phyloP scores from a whole-genome alignment of 495 filamentous ascomycete genomes.

The Talaromyces ruber region DNA sequence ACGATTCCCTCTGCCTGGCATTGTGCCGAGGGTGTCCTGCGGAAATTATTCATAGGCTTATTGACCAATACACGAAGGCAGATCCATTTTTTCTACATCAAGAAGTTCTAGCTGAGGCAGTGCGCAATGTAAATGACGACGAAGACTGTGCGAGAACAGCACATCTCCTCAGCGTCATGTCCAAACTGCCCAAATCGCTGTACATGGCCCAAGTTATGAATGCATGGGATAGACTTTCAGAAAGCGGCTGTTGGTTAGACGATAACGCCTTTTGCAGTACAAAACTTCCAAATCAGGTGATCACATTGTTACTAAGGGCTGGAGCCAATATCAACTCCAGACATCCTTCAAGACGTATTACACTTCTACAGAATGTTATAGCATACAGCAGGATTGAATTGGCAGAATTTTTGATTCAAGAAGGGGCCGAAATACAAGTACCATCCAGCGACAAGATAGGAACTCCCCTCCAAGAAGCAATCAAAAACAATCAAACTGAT shows the following conservation, averaged over 20 bases:
- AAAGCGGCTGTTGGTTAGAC: not conserved
- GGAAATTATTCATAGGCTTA: not conserved
- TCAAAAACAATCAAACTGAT: not conserved
- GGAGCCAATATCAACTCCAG: constrained; percentile 19
- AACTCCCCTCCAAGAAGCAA: constrained; percentile 4
- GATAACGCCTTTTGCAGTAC: too few relatives aligned
- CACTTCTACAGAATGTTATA: constrained; percentile 18
- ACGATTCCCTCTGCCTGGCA: not conserved
- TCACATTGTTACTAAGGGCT: not conserved
- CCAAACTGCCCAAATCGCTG: not conserved
- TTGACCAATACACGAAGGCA: not conserved
- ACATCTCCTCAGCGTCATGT: not conserved
- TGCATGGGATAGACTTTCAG: not conserved
- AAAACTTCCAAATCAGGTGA: too few relatives aligned
- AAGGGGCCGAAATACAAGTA: constrained; percentile 16
- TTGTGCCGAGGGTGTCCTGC: not conserved
- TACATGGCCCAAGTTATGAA: not conserved
- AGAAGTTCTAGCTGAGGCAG: not conserved
- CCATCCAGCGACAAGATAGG: not conserved
- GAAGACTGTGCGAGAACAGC: not conserved
- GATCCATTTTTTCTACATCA: not conserved
- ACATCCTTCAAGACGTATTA: constrained; percentile 8
- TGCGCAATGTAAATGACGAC: not conserved
- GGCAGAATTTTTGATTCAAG: constrained; percentile 5
- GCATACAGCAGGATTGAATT: constrained; percentile 11